Base-by-base conservation (phyloP, 805 yeast species). In the Cephaloascus albidus region DNA sequence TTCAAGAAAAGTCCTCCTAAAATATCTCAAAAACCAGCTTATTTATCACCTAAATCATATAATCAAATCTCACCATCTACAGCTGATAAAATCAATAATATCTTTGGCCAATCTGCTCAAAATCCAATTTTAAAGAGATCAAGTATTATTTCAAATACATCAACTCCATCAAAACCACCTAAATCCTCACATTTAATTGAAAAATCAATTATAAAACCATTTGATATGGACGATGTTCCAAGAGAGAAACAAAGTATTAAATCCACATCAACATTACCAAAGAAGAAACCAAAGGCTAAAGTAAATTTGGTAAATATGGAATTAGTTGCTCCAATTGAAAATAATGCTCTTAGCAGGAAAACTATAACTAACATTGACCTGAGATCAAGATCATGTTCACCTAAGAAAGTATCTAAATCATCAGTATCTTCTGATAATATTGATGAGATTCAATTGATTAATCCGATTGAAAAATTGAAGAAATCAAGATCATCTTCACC, bases 401-500 rank as follows among this genome's bases (percentile, higher is more conserved):
- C 6, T 6, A 12, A 12, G 12, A 23, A 23, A 23, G 28, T 23
- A 23, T 12, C 28, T 8, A 23, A 23, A 23, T 12, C 28, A 12
- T 23, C 28, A 6, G 12, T 12, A 12, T 12, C 28, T 12, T 8
- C 28, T 23, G 6, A 8, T 12, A 23, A 23, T 8, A 8, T 12
- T 12, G 28, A 23, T 23, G 10, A 17, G 3, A 49, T 52, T 4
- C 26, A 32, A 10, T 17, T 50, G 26, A 38, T 43, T 10, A 38
- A 40, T 20, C 50, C 50, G 3, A 38, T 42, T 19, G 20, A 33
- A 14, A 36, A 17, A 33, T 36, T 33, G 43, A 44, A 30, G 41
- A 37, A 33, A 18, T 10, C 37, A 19, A 35, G 43, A 37, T 20
- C 37, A 37, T 10, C 36, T 31, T 16, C 38, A 26, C 17, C 34